Evolutionary conservation across 2,329 filamentous ascomycete species (phyloP).

Genomic region (Neophaeococcomyces aloes): DNA sequence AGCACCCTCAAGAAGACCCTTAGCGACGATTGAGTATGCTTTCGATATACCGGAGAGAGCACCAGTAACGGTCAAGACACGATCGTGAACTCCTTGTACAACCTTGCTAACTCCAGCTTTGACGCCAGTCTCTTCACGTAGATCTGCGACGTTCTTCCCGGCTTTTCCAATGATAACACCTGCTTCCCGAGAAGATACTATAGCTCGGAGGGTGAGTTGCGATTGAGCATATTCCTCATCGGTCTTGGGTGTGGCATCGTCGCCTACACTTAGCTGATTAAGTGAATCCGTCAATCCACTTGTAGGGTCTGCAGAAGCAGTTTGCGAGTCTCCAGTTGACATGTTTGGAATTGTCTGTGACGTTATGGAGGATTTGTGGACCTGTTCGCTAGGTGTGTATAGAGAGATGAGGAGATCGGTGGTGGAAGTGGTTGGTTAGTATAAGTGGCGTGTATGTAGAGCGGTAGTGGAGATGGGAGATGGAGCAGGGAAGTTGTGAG

Average conservation of each 20-base stretch:
- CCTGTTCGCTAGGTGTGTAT: neutral
- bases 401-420: conserved; percentile 8
- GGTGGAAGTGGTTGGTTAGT: conserved; percentile 16
- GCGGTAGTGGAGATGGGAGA: conserved; percentile 18
- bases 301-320: conserved; percentile 51
- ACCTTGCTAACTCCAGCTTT: conserved; percentile 98
- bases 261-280: conserved; percentile 55
- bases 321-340: conserved; percentile 27
- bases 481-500: neutral
- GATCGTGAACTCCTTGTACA: conserved; percentile 92
- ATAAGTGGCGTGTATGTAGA: conserved; percentile 20
- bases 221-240: conserved; percentile 94
- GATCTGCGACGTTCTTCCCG: conserved; percentile 94
- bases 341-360: too few species aligned
- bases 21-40: conserved; percentile 87
- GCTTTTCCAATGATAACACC: conserved; percentile 98
- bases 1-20: conserved; percentile 81
- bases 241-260: conserved; percentile 72
- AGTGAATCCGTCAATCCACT: conserved; percentile 50
- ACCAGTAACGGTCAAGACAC: conserved; percentile 90
- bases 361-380: too few species aligned
- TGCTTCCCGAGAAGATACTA: conserved; percentile 97
- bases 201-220: conserved; percentile 87
- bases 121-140: conserved; percentile 94
- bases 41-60: conserved; percentile 78